Base-by-base conservation (phyloP, 805 yeast genomes). In the Kregervanrija fluxuum region DNA sequence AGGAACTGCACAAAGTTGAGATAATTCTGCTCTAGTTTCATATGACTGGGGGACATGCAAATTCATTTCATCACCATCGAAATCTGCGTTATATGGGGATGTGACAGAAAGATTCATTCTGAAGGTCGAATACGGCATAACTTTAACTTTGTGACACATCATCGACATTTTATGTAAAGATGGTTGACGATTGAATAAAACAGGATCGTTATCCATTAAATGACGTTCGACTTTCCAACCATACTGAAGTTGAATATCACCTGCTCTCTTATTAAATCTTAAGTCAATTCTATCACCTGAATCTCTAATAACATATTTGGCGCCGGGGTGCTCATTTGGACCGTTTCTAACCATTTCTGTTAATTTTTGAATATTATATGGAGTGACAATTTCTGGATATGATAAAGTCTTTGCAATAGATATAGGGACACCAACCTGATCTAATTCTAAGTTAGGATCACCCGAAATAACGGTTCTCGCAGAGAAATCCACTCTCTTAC, bases 201-300 rank as follows among this genome's bases (percentile, higher is more conserved):
- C 99, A 3, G 99, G 98, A 64, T 93, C 99, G 58, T 89, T 79
- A 66, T 93, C 99, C 85, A 89, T 88, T 56, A 93, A 75, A 65
- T 93, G 99, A 65, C 99, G 88, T 66, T 93, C 99, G 48, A 93
- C 99, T 65, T 87, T 89, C 99, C 99, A 95, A 42, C 99, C 99
- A 59, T 93, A 93, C 65, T 95, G 99, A 53, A 93, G 74, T 40
- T 95, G 96, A 57, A 93, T 85, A 61, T 93, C 99, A 62, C 99
- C 99, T 2, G 97, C 96, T 65, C 98, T 84, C 64, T 93, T 93
- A 70, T 93, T 95, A 67, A 89, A 93, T 64, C 97, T 80, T 64
- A 93, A 75, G 65, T 93, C 99, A 59, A 93, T 91, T 74, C 99
- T 90, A 62, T 95, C 99, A 63, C 99, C 99, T 40, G 95, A 88